Evolutionary conservation across 306 rosid species (phyloP).

Genomic region (Pyrus communis): DNA sequence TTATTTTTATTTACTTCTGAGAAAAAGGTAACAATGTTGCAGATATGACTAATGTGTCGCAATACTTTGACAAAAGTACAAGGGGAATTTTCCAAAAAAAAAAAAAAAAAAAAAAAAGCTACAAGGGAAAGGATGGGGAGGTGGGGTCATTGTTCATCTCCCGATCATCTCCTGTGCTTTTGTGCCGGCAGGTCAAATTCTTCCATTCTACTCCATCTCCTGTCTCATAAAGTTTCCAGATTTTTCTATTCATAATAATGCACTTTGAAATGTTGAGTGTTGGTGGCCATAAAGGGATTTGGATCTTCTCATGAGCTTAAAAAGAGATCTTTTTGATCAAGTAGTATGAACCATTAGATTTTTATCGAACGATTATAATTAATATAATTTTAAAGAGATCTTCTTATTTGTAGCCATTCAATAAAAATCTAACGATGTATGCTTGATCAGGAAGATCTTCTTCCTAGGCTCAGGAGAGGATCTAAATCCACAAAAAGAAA

Average conservation of each 20-base stretch:
- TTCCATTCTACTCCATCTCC: constrained; percentile 36
- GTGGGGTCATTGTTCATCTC: not conserved
- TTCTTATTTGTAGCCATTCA: too few relatives aligned
- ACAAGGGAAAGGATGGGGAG: not conserved
- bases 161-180: constrained; percentile 17
- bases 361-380: too few relatives aligned
- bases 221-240: constrained; percentile 12
- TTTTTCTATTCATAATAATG: constrained; percentile 5
- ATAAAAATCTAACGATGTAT: too few relatives aligned
- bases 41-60: not conserved
- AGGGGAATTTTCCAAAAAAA: not conserved
- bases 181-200: constrained; percentile 33
- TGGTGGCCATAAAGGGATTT: not conserved
- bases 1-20: not conserved
- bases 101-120: not conserved
- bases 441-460: too few relatives aligned
- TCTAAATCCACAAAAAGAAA: not conserved
- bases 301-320: too few relatives aligned
- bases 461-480: too few relatives aligned
- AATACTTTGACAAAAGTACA: constrained; percentile 15
- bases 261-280: not conserved
- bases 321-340: too few relatives aligned
- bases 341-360: too few relatives aligned
- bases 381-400: too few relatives aligned
- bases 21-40: not conserved